phyloP scores from a whole-genome alignment of 306 rosid species.

The Casuarina glauca region DNA sequence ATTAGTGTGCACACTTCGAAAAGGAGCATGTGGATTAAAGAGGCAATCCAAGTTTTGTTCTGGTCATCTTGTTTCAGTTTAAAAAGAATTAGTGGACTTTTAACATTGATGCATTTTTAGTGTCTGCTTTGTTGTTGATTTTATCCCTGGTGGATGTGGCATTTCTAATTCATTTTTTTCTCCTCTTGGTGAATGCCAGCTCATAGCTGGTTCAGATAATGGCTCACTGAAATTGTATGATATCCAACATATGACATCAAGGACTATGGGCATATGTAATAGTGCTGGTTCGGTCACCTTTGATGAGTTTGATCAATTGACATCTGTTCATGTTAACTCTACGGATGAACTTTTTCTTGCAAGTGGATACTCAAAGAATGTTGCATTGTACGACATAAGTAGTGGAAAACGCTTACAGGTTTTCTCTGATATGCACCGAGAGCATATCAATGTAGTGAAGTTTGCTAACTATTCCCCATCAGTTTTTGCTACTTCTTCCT shows the following conservation, averaged over 20 bases:
- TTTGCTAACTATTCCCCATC: conserved; percentile 83
- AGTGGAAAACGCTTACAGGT: conserved; percentile 65
- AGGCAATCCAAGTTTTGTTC: background rate
- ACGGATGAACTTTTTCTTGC: conserved; percentile 79
- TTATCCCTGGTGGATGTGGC: conserved; percentile 13
- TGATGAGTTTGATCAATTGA: conserved; percentile 77
- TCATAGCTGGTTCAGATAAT: conserved; percentile 90
- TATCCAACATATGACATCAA: conserved; percentile 43
- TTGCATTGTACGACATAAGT: conserved; percentile 75
- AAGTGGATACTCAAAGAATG: conserved; percentile 84
- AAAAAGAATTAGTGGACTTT: background rate
- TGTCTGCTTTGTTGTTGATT: conserved; percentile 20
- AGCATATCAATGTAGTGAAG: conserved; percentile 81
- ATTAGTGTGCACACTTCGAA: background rate
- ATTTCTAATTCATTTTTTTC: conserved; percentile 34
- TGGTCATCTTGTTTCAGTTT: background rate
- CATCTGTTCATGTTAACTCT: conserved; percentile 83
- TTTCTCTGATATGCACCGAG: conserved; percentile 74
- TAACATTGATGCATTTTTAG: conserved; percentile 22
- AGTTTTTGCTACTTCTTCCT: conserved; percentile 78
- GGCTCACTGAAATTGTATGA: conserved; percentile 77
- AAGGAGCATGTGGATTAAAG: background rate
- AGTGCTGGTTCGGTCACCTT: conserved; percentile 51
- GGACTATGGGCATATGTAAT: conserved; percentile 38
- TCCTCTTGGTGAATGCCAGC: conserved; percentile 48